A percentile compares a stretch with the other conserved stretches of the same genome.
Conservation (phyloP, 2,329 filamentous ascomycete genomes). For the Phialophora chinensis region DNA sequence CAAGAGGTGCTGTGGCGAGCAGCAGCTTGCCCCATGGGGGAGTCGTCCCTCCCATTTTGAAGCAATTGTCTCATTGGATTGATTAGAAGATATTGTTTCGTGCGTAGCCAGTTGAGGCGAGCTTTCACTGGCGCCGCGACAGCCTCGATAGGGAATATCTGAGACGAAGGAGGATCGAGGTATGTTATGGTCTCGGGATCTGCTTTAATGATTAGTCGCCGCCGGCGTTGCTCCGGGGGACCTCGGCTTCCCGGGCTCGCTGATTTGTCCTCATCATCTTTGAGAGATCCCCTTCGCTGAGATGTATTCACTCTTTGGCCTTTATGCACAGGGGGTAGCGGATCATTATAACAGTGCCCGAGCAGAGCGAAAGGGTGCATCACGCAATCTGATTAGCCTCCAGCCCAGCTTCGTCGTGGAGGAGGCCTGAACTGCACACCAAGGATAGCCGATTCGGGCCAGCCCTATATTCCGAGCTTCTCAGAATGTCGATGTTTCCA, state of each 20-base stretch:
- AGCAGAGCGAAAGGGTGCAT: neutral
- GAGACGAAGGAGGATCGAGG: neutral
- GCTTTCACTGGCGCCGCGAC: neutral
- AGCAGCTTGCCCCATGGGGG: neutral
- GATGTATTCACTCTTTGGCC: neutral
- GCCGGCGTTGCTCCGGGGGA: neutral
- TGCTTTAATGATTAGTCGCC: conserved; percentile 7
- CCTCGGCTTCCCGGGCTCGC: conserved; percentile 5
- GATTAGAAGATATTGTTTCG: conserved; percentile 15
- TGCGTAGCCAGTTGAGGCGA: conserved; percentile 5
- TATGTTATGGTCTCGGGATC: neutral
- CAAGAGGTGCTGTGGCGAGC: neutral
- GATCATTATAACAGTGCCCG: neutral
- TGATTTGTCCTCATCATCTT: neutral
- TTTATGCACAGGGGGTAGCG: neutral
- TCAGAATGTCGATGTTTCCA: neutral
- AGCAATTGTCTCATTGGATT: neutral
- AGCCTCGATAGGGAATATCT: neutral
- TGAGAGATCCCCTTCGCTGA: neutral
- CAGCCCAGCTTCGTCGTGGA: neutral
- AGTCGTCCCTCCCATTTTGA: neutral
- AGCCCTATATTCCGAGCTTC: neutral
- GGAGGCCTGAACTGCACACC: neutral
- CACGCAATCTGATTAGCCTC: conserved; percentile 4
- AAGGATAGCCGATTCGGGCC: neutral